Evolutionary conservation across 176 grass and related monocot species (phyloP).

Genomic region (Pontederia paniculata): DNA sequence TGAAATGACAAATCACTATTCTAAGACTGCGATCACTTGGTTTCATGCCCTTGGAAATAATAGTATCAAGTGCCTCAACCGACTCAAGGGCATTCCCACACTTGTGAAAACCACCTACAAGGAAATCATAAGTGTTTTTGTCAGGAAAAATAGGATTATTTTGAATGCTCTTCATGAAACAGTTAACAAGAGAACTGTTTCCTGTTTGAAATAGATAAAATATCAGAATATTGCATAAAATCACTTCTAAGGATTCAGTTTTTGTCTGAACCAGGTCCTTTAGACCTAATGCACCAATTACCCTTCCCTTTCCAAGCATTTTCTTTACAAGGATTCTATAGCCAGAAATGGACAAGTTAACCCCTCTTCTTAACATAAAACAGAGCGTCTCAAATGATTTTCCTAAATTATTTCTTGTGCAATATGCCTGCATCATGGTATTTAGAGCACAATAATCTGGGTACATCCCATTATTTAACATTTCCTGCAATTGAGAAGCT

Average conservation of each 20-base stretch:
- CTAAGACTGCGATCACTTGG: conserved; percentile 79
- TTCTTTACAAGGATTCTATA: conserved; percentile 51
- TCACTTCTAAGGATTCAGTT: conserved; percentile 37
- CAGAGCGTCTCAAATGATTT: conserved; percentile 43
- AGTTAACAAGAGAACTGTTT: conserved; percentile 37
- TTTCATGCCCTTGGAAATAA: conserved; percentile 45
- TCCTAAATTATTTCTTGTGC: conserved; percentile 41
- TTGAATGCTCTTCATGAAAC: conserved; percentile 53
- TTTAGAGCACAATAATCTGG: conserved; percentile 40
- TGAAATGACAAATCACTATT: conserved; percentile 59
- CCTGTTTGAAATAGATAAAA: conserved; percentile 56
- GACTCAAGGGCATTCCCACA: conserved; percentile 41
- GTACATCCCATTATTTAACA: conserved; percentile 16
- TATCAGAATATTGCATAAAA: conserved; percentile 67
- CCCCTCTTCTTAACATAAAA: conserved; percentile 51
- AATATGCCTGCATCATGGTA: conserved; percentile 48
- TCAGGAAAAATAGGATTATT: conserved; percentile 38
- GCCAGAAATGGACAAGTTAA: conserved; percentile 48
- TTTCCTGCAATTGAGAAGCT: conserved; percentile 31
- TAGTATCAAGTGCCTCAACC: conserved; percentile 49
- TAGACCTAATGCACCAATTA: conserved; percentile 40
- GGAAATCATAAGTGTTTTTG: conserved; percentile 73
- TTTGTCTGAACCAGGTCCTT: conserved; percentile 31
- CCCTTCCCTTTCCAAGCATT: conserved; percentile 40
- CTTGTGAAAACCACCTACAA: conserved; percentile 70